Base-by-base conservation (phyloP, 352 stramenopile genomes). In the Peronosclerospora sorghi region DNA sequence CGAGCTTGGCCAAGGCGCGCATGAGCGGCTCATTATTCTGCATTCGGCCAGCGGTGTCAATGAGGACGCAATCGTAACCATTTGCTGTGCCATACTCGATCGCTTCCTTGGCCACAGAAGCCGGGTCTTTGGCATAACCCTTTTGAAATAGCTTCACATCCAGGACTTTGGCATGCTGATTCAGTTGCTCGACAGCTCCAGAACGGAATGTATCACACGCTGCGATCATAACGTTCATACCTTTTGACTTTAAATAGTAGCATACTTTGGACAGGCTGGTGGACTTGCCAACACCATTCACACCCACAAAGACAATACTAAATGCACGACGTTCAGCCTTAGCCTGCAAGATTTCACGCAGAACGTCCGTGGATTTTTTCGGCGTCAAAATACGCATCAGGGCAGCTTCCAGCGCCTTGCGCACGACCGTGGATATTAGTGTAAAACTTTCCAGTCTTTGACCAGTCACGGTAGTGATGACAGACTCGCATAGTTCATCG, bases 11-110 rank as follows among this genome's bases (percentile, higher is more conserved):
- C 13, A 99, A 68, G 8, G 94, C 94, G 40, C 95, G 92, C 96
- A 99, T 99, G 24, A 99, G 73, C 32, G 94, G 93, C 48, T 98
- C 87, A 64, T 99, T 99, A 69, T 99, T 99, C 72, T 99, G 96
- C 94, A 98, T 98, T 12, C 96, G 77, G 19, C 96, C 96, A 15
- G 96, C 95, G 13, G 96, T 99, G 70, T 99, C 96, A 19, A 99
- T 96, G 15, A 99, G 72, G 30, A 98, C 95, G 21, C 96, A 97
- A 66, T 99, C 96, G 62, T 93, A 96, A 12, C 78, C 82, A 35
- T 97, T 87, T 26, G 97, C 70, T 12, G 73, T 84, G 19, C 90
- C 96, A 54, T 99, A 90, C 54, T 95, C 94, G 47, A 99, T 86
- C 29, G 95, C 95, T 26, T 96, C 89, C 56, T 88, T 90, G 7